phyloP scores from a whole-genome alignment of 345 rosid species.

The Conringia planisiliqua region DNA sequence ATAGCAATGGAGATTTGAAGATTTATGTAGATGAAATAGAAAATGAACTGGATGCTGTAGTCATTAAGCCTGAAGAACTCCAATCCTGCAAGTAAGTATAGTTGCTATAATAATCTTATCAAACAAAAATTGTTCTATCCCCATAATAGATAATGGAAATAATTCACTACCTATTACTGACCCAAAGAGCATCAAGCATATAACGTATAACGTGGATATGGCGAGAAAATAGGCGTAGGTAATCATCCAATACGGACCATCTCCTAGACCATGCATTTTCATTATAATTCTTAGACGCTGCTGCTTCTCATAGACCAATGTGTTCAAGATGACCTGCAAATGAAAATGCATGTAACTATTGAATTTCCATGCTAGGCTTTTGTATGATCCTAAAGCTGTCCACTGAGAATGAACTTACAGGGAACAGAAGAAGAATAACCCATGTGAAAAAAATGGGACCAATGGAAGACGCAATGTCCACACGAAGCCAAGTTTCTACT shows the following conservation, averaged over 20 bases:
- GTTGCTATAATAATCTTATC: constrained; percentile 2
- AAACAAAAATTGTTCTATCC: not conserved
- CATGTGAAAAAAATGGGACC: constrained; percentile 78
- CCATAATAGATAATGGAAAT: not conserved
- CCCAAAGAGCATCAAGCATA: constrained; percentile 71
- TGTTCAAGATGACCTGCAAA: constrained; percentile 58
- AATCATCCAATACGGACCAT: constrained; percentile 90
- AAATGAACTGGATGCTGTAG: constrained; percentile 68
- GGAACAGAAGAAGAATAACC: constrained; percentile 62
- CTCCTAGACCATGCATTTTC: constrained; percentile 98
- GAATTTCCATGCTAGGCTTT: not conserved
- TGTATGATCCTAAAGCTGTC: not conserved
- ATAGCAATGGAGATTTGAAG: constrained; percentile 77
- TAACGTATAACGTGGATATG: constrained; percentile 60
- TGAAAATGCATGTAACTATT: not conserved
- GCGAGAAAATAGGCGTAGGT: constrained; percentile 72
- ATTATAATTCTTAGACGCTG: constrained; percentile 81
- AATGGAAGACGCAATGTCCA: constrained; percentile 72
- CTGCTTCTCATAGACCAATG: constrained; percentile 80
- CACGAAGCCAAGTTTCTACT: constrained; percentile 36
- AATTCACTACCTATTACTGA: constrained; percentile 57
- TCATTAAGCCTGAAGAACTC: constrained; percentile 70
- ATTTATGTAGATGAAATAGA: constrained; percentile 72
- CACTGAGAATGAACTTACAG: constrained; percentile 52
- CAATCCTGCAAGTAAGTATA: constrained; percentile 51